phyloP scores from a whole-genome alignment of 225 moss, liverwort and hornwort species.

The Lunularia cruciata region DNA sequence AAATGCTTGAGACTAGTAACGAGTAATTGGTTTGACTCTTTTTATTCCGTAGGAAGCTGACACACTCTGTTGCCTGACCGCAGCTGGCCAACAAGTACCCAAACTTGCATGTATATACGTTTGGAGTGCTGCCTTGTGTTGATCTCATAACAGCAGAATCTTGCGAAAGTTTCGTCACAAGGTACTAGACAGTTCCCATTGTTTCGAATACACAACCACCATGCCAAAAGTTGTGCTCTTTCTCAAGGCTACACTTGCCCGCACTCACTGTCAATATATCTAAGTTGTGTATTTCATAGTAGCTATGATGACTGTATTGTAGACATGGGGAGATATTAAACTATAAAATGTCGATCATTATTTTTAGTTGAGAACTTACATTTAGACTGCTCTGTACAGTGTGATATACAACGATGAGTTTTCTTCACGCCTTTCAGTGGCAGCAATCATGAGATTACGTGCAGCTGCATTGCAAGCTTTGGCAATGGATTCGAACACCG shows the following conservation, averaged over 20 bases:
- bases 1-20: not conserved
- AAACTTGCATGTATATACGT: slow-evolving; percentile 73
- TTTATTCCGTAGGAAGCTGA: not conserved
- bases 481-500: slow-evolving; percentile 46
- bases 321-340: too few relatives aligned
- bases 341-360: too few relatives aligned
- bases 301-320: too few relatives aligned
- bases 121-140: slow-evolving; percentile 83
- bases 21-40: too few relatives aligned
- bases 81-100: slow-evolving; percentile 80
- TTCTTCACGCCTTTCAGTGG: slow-evolving; percentile 79
- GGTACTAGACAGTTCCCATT: too few relatives aligned
- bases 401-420: slow-evolving; percentile 94
- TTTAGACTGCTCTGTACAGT: slow-evolving; percentile 41
- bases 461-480: slow-evolving; percentile 60
- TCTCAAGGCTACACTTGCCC: too few relatives aligned
- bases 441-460: slow-evolving; percentile 78
- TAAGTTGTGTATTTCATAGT: not conserved
- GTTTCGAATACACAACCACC: too few relatives aligned
- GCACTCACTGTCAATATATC: too few relatives aligned
- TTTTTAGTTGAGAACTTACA: not conserved
- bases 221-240: too few relatives aligned
- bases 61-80: not conserved
- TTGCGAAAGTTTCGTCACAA: slow-evolving; percentile 69
- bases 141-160: slow-evolving; percentile 68